Percentiles rank a stretch among this genome's conserved stretches.
Evolutionary conservation across 257 asterid genomes (phyloP).

Genomic region (Solanum etuberosum): DNA sequence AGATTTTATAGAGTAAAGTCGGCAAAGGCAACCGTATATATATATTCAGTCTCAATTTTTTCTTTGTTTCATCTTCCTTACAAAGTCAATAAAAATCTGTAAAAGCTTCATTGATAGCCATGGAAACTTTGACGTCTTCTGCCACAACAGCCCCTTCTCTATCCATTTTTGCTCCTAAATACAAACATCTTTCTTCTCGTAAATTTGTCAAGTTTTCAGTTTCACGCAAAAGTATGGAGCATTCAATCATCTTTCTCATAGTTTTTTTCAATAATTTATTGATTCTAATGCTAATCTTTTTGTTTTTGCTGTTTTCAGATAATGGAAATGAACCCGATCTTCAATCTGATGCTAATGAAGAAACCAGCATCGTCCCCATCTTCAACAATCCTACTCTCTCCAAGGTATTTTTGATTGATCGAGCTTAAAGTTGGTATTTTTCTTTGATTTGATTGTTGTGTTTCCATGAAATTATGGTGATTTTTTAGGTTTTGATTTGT

Average conservation of each 20-base stretch:
- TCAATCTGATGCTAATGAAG: slow-evolving; percentile 26
- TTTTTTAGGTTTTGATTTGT: neutral
- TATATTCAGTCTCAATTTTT: neutral
- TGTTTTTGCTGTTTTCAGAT: slow-evolving; percentile 5
- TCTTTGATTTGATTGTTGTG: neutral
- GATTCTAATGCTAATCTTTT: neutral
- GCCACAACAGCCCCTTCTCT: slow-evolving; percentile 29
- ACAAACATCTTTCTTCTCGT: slow-evolving; percentile 22
- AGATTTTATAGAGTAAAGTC: neutral
- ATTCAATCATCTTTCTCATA: neutral
- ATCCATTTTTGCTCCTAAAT: slow-evolving; percentile 37
- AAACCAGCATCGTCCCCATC: slow-evolving; percentile 35
- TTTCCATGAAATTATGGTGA: neutral
- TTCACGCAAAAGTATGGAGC: slow-evolving; percentile 38
- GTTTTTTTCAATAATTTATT: neutral
- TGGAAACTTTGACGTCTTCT: slow-evolving; percentile 50
- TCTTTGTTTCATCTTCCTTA: neutral
- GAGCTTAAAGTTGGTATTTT: neutral
- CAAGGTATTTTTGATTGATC: slow-evolving; percentile 18
- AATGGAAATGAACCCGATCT: slow-evolving; percentile 43
- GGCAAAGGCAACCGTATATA: neutral
- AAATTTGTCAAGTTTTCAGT: slow-evolving; percentile 37
- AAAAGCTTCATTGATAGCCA: neutral
- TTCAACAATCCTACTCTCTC: slow-evolving; percentile 40
- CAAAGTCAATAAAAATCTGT: neutral